phyloP scores from a whole-genome alignment of 305 asterid species.

The Fraxinus paxiana region DNA sequence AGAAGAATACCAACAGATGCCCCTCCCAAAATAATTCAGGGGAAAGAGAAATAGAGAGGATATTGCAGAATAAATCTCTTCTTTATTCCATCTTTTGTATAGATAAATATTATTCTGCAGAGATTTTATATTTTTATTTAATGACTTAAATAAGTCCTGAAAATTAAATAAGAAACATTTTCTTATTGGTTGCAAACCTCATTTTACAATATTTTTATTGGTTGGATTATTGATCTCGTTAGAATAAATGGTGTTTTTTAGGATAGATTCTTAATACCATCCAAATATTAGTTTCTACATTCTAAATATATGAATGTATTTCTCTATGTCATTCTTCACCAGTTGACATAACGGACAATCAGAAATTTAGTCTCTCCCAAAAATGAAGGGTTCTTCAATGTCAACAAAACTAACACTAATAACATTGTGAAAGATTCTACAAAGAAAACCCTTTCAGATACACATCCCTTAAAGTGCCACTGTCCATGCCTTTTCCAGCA shows the following conservation, averaged over 20 bases:
- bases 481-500: background rate
- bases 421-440: background rate
- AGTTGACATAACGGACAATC: background rate
- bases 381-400: background rate
- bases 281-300: background rate
- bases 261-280: background rate
- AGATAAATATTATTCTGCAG: background rate
- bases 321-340: background rate
- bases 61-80: background rate
- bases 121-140: background rate
- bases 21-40: background rate
- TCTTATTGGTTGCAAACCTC: background rate
- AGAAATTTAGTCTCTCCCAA: background rate
- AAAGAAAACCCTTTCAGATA: background rate
- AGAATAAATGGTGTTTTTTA: background rate
- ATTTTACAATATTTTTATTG: background rate
- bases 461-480: background rate
- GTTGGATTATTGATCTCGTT: background rate
- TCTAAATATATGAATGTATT: background rate
- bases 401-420: background rate
- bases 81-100: background rate
- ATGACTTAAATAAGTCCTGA: background rate
- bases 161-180: background rate
- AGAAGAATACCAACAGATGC: background rate
- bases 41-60: background rate